Conservation (phyloP, 2,329 filamentous ascomycete species). For the Samsoniella hepiali region DNA sequence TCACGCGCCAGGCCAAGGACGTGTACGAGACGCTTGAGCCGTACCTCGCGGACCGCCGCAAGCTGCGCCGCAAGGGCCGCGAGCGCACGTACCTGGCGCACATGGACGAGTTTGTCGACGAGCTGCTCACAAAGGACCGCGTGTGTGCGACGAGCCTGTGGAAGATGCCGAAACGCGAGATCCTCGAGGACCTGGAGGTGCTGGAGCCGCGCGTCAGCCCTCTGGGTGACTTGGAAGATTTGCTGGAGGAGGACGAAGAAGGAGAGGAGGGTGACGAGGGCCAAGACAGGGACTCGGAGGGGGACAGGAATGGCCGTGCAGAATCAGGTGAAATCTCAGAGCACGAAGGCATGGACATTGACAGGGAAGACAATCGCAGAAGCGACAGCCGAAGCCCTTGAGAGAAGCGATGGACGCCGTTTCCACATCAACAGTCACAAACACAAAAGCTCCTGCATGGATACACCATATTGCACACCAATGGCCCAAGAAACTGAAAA, state of each 20-base stretch:
- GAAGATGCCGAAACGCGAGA: conserved; percentile 80
- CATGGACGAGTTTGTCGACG: conserved; percentile 92
- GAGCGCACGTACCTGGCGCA: conserved; percentile 73
- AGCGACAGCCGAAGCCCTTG: conserved; percentile 22
- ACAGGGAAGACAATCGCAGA: conserved; percentile 30
- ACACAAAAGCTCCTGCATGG: not conserved
- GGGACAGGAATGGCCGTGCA: conserved; percentile 26
- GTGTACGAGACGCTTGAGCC: conserved; percentile 81
- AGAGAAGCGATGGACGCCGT: not conserved
- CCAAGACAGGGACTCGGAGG: conserved; percentile 45
- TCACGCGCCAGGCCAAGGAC: conserved; percentile 79
- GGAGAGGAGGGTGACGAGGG: conserved; percentile 20
- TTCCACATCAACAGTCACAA: not conserved
- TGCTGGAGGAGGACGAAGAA: conserved; percentile 54
- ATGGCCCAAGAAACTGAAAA: not conserved
- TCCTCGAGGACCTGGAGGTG: conserved; percentile 84
- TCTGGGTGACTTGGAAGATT: conserved; percentile 72
- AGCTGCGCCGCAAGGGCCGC: conserved; percentile 73
- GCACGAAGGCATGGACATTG: conserved; percentile 40
- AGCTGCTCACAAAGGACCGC: conserved; percentile 81
- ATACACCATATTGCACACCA: not conserved
- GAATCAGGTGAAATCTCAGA: conserved; percentile 41
- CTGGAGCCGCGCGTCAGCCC: conserved; percentile 83
- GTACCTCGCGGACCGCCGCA: conserved; percentile 75
- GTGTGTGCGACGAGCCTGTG: conserved; percentile 89